phyloP scores from a whole-genome alignment of 129 eudicot species.

The Artemisia annua region DNA sequence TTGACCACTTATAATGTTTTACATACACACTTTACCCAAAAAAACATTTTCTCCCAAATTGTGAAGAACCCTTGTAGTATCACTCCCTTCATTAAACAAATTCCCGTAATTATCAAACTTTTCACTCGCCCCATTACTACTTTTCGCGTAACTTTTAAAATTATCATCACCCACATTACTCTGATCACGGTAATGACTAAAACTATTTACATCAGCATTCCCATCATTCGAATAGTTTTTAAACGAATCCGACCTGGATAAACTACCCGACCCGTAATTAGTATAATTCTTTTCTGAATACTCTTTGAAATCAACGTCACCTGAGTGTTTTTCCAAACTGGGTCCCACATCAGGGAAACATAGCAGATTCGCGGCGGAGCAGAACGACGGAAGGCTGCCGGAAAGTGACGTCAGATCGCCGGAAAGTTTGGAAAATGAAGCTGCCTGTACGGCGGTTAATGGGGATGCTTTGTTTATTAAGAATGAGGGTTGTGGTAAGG shows the following conservation, averaged over 20 bases:
- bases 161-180: slow-evolving; percentile 84
- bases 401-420: too few species aligned
- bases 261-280: slow-evolving; percentile 65
- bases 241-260: slow-evolving; percentile 63
- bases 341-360: too few species aligned
- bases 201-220: slow-evolving; percentile 56
- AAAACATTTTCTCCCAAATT: too few species aligned
- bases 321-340: slow-evolving; percentile 54
- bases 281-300: slow-evolving; percentile 68
- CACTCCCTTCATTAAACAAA: slow-evolving; percentile 74
- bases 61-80: too few species aligned
- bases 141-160: slow-evolving; percentile 60
- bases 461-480: too few species aligned
- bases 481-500: too few species aligned
- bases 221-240: slow-evolving; percentile 63
- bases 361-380: too few species aligned
- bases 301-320: slow-evolving; percentile 44
- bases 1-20: too few species aligned
- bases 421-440: too few species aligned
- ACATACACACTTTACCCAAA: too few species aligned
- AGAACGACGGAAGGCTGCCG: too few species aligned
- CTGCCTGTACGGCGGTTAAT: too few species aligned
- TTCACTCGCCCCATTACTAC: slow-evolving; percentile 53
- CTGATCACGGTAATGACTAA: slow-evolving; percentile 64
- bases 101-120: slow-evolving; percentile 64